Conservation (phyloP, 805 yeast genomes). For the Lachancea meyersii region DNA sequence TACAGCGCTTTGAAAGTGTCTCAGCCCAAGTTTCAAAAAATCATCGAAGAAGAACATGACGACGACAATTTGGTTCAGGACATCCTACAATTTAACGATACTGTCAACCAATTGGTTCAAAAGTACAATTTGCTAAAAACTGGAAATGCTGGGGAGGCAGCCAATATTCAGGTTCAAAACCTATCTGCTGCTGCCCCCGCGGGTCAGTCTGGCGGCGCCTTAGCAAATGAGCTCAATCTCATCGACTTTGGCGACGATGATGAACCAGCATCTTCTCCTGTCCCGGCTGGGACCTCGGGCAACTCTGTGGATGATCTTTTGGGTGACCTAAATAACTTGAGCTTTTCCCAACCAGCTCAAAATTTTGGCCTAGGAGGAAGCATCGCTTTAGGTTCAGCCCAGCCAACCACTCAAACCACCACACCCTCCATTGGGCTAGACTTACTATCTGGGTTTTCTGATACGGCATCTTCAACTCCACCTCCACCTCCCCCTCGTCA, state of each 20-base stretch:
- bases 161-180: slow-evolving; percentile 39
- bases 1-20: slow-evolving; percentile 73
- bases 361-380: slow-evolving; percentile 49
- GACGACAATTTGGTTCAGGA: slow-evolving; percentile 61
- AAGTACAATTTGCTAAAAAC: slow-evolving; percentile 60
- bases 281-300: slow-evolving; percentile 21
- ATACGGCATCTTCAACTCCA: slow-evolving; percentile 12
- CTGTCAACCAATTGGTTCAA: slow-evolving; percentile 58
- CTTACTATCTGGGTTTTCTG: slow-evolving; percentile 16
- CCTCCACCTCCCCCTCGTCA: slow-evolving; percentile 15
- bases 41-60: slow-evolving; percentile 73
- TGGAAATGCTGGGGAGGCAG: slow-evolving; percentile 57
- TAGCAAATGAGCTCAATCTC: slow-evolving; percentile 44
- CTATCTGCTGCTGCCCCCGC: slow-evolving; percentile 29
- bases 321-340: slow-evolving; percentile 60
- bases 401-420: slow-evolving; percentile 25
- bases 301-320: slow-evolving; percentile 58
- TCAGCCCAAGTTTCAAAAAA: slow-evolving; percentile 79
- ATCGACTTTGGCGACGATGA: slow-evolving; percentile 70
- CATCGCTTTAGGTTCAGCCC: slow-evolving; percentile 36
- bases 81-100: slow-evolving; percentile 65
- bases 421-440: slow-evolving; percentile 14
- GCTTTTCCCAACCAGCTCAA: slow-evolving; percentile 41
- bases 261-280: slow-evolving; percentile 21
- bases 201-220: slow-evolving; percentile 26